Evolutionary conservation across 1,139 yeast species (phyloP).

Genomic region (Yarrowia galli): DNA sequence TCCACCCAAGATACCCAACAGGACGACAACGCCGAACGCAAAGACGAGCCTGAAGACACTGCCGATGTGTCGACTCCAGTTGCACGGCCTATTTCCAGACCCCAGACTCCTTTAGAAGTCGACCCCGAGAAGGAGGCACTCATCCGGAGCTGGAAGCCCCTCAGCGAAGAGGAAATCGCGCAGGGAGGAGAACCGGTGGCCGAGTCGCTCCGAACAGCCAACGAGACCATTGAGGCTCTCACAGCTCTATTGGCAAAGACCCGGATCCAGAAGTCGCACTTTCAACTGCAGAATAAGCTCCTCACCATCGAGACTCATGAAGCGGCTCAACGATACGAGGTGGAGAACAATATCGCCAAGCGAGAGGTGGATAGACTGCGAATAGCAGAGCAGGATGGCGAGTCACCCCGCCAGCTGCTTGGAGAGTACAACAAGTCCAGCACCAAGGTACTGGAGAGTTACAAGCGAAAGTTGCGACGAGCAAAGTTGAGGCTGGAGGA

Average conservation of each 20-base stretch:
- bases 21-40: not conserved
- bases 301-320: conserved; percentile 53
- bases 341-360: conserved; percentile 56
- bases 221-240: conserved; percentile 41
- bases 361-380: conserved; percentile 60
- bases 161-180: conserved; percentile 40
- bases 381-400: conserved; percentile 46
- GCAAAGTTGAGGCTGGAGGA: conserved; percentile 56
- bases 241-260: conserved; percentile 40
- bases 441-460: conserved; percentile 44
- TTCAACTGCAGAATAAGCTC: conserved; percentile 54
- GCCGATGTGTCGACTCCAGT: conserved; percentile 15
- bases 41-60: conserved; percentile 11
- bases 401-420: conserved; percentile 41
- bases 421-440: conserved; percentile 38
- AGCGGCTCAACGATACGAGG: conserved; percentile 55
- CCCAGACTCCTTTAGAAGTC: conserved; percentile 12
- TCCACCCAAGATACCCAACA: conserved; percentile 20
- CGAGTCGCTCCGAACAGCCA: conserved; percentile 38
- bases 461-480: conserved; percentile 52
- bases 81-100: not conserved
- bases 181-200: conserved; percentile 37
- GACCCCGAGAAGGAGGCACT: conserved; percentile 31
- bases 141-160: conserved; percentile 28
- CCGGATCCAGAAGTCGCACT: conserved; percentile 43